Base-by-base conservation (phyloP, 371 early-diverging fungal genomes). In the Syncephalis plumigaleata region DNA sequence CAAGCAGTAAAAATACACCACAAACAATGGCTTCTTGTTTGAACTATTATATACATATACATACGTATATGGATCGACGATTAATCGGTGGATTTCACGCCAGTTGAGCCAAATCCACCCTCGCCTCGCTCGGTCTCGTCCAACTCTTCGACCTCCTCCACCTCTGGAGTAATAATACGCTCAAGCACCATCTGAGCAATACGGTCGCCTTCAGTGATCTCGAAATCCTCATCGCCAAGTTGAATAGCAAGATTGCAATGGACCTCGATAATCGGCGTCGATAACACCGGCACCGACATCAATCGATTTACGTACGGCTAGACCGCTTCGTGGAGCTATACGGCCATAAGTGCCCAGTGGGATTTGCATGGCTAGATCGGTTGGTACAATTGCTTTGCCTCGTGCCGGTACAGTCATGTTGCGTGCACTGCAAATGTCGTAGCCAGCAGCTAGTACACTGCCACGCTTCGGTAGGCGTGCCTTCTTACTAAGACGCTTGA, bases 281-380 rank as follows among this genome's bases (percentile, higher is more conserved):
- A 98, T 78, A 11, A 98, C 98, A 26, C 98, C 98, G 20, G 94
- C 98, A 11, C 90, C 94, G 16, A 79, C 77, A 58, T 97, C 94
- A 38, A 98, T 68, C 55, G 83, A 87, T 63, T 87, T 77, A 60
- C 91, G 94, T 36, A 86, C 68, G 0, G 96, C 91, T 44, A 97
- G 70, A 0, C 96, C 91, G 36, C 82, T 79, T 23, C 98, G 75
- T 22, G 96, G 93, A 0, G 96, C 94, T 7, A 98, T 83, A 54
- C 98, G 84, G 8, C 93, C 98, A 64, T 96, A 98, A 44, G 83
- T 81, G 3, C 87, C 89, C 42, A 63, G 59, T 17, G 91, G 95
- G 9, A 91, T 63, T 26, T 79, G 84, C 50, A 91, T 75, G 24
- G 79, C 64, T 21, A 91, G 58, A 55, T 85, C 92, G 2, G 91